Conservation (phyloP, 176 grass and related monocot species). For the Aegilops sharonensis region DNA sequence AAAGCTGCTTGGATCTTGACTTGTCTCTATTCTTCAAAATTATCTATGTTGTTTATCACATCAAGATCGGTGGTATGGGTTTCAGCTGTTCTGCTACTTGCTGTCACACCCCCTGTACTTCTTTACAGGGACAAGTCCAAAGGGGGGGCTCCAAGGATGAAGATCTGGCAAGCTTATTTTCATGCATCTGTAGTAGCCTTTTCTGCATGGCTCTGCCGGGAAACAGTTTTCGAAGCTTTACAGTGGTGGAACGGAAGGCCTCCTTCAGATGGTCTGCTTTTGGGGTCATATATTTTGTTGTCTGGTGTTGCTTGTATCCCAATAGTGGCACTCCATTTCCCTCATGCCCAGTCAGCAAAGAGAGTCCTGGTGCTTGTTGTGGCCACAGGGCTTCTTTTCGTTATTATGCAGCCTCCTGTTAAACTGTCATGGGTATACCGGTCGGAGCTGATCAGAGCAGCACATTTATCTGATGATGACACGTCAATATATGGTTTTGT, state of each 20-base stretch:
- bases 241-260: constrained; percentile 95
- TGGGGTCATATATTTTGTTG: constrained; percentile 87
- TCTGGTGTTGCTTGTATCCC: constrained; percentile 79
- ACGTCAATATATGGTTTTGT: constrained; percentile 88
- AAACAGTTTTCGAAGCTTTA: constrained; percentile 97
- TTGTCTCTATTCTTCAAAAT: constrained; percentile 87
- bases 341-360: constrained; percentile 89
- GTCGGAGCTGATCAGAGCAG: constrained; percentile 75
- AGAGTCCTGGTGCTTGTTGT: constrained; percentile 72
- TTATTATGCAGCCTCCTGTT: constrained; percentile 89
- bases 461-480: constrained; percentile 88
- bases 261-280: constrained; percentile 87
- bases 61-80: constrained; percentile 92
- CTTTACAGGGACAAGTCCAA: constrained; percentile 97
- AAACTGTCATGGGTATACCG: constrained; percentile 81
- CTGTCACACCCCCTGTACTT: constrained; percentile 85
- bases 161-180: constrained; percentile 83
- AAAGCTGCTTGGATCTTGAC: constrained; percentile 95
- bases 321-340: constrained; percentile 82
- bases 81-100: constrained; percentile 84
- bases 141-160: constrained; percentile 92
- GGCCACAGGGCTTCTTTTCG: constrained; percentile 79
- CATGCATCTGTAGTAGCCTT: constrained; percentile 87
- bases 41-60: constrained; percentile 94
- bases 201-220: constrained; percentile 83